These are phyloP conservation scores for Xylaria flabelliformis DNA, from an alignment of 495 filamentous ascomycete species.

Conservation along the genomic window DNA sequence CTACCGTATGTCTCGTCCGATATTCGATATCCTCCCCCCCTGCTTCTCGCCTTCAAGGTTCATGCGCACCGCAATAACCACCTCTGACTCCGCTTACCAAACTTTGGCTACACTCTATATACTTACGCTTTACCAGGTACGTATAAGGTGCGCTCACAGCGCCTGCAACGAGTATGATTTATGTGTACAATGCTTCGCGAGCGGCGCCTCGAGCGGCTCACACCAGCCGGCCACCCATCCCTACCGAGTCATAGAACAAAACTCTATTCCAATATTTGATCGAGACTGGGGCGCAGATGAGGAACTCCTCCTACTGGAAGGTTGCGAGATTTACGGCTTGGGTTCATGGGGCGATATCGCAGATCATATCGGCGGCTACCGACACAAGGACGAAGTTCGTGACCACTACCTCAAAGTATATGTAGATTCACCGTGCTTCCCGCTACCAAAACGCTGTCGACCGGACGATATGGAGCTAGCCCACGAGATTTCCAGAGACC, in stretches of 20 bases:
- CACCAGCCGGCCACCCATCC: slow-evolving; percentile 86
- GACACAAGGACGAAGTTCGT: slow-evolving; percentile 91
- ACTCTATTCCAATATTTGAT: slow-evolving; percentile 95
- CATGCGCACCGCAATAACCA: background rate
- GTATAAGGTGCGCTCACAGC: slow-evolving; percentile 85
- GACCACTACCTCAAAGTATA: slow-evolving; percentile 93
- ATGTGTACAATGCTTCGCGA: slow-evolving; percentile 92
- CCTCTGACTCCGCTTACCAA: background rate
- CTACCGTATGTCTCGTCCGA: slow-evolving; percentile 66
- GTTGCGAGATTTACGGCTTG: slow-evolving; percentile 95
- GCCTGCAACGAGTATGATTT: slow-evolving; percentile 94
- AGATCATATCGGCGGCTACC: slow-evolving; percentile 95
- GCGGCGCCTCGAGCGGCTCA: slow-evolving; percentile 73
- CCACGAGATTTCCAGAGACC: slow-evolving; percentile 81
- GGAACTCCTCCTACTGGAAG: slow-evolving; percentile 89
- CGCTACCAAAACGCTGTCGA: slow-evolving; percentile 81
- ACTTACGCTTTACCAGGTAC: slow-evolving; percentile 66
- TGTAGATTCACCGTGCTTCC: slow-evolving; percentile 80
- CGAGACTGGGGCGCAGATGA: slow-evolving; percentile 97
- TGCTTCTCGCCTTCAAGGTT: background rate
- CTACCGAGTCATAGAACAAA: slow-evolving; percentile 95
- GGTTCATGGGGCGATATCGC: slow-evolving; percentile 98
- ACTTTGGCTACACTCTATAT: background rate
- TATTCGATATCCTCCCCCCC: background rate
- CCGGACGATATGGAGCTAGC: slow-evolving; percentile 79